Evolutionary conservation across 768 basidiomycete species (phyloP).

Genomic region (Asterophora lycoperdoides): DNA sequence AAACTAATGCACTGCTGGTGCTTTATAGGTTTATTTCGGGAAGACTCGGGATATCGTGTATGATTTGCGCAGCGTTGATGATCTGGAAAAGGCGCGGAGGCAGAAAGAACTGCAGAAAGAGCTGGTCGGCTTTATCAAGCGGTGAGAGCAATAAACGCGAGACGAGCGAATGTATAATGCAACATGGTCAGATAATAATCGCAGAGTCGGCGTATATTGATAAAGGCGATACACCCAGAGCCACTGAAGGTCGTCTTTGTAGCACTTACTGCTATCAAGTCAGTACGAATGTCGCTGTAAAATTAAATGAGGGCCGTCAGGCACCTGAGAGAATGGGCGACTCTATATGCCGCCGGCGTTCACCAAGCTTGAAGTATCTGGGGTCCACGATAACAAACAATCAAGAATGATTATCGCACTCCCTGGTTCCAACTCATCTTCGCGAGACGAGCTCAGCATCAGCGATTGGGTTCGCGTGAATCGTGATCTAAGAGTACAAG

Average conservation of each 20-base stretch:
- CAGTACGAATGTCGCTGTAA: neutral
- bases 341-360: neutral
- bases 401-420: neutral
- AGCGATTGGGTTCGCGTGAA: slow-evolving; percentile 95
- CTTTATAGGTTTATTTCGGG: slow-evolving; percentile 79
- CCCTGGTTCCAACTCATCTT: slow-evolving; percentile 17
- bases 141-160: slow-evolving; percentile 36
- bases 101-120: slow-evolving; percentile 90
- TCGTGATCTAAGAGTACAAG: slow-evolving; percentile 53
- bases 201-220: too few species aligned
- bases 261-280: too few species aligned
- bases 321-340: neutral
- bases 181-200: neutral
- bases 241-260: neutral
- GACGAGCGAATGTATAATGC: slow-evolving; percentile 1
- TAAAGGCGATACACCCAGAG: too few species aligned
- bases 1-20: slow-evolving; percentile 1
- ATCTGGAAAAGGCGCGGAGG: slow-evolving; percentile 74
- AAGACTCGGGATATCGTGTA: slow-evolving; percentile 95
- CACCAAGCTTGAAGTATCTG: too few species aligned
- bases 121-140: slow-evolving; percentile 81
- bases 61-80: slow-evolving; percentile 84
- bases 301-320: neutral
- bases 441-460: slow-evolving; percentile 52
- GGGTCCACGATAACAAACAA: neutral